Evolutionary conservation across 495 filamentous ascomycete genomes (phyloP).

Genomic region (Tuber umbilicatum): DNA sequence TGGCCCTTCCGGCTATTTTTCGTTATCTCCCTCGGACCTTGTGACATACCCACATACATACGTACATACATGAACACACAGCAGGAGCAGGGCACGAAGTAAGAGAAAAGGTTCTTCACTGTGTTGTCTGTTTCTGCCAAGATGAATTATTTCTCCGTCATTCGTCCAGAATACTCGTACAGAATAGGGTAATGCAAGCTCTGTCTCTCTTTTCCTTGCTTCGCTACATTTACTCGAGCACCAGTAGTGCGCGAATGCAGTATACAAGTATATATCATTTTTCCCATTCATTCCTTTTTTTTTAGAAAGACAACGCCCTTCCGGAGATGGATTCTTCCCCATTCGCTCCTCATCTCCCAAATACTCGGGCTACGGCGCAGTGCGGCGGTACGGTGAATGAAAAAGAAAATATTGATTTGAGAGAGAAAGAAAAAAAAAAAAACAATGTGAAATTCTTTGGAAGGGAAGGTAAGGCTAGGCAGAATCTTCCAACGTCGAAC

Average conservation of each 20-base stretch:
- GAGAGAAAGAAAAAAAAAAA: background rate
- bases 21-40: background rate
- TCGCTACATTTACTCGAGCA: too few relatives aligned
- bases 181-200: background rate
- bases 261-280: background rate
- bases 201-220: background rate
- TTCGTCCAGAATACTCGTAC: background rate
- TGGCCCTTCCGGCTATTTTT: background rate
- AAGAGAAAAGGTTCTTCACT: background rate
- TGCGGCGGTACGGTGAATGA: background rate
- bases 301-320: background rate
- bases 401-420: background rate
- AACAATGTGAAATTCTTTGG: background rate
- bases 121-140: conserved; percentile 2
- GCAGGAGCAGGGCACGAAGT: background rate
- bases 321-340: background rate
- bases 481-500: background rate
- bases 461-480: background rate
- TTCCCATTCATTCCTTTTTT: background rate
- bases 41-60: conserved; percentile 2
- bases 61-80: background rate
- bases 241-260: background rate
- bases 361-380: background rate
- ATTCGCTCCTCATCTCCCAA: conserved; percentile 3
- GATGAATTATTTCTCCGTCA: background rate